phyloP scores from a whole-genome alignment of 2,329 filamentous ascomycete genomes.

The Paracamarosporium sp. region DNA sequence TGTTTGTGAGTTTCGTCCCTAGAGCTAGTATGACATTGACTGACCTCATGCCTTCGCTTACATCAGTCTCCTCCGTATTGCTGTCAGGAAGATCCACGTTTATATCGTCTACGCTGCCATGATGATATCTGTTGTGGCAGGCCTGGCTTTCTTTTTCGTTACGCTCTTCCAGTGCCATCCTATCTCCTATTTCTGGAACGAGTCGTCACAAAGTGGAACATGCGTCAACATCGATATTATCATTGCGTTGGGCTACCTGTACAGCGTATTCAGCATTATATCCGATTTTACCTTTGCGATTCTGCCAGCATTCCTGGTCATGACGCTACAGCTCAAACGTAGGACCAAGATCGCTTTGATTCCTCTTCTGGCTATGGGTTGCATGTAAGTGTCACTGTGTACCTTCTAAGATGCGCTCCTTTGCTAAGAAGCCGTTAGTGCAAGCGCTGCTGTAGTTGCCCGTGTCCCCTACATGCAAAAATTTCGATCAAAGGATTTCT shows the following conservation, averaged over 20 bases:
- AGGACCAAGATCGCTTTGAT: constrained; percentile 58
- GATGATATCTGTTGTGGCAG: constrained; percentile 43
- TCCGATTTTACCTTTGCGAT: constrained; percentile 59
- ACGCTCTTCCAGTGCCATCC: constrained; percentile 60
- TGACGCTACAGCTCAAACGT: constrained; percentile 57
- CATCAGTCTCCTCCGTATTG: constrained; percentile 33
- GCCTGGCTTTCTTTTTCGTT: constrained; percentile 53
- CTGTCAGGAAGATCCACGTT: constrained; percentile 34
- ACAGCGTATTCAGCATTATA: constrained; percentile 55
- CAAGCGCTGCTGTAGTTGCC: constrained; percentile 42
- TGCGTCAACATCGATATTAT: constrained; percentile 53
- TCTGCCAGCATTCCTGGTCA: constrained; percentile 59
- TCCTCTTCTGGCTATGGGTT: constrained; percentile 58
- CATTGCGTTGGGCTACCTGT: constrained; percentile 52
- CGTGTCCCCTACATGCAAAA: constrained; percentile 36
- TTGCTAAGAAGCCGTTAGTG: constrained; percentile 21
- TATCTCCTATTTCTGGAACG: constrained; percentile 57
- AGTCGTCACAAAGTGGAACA: constrained; percentile 42
- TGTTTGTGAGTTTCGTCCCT: constrained; percentile 20
- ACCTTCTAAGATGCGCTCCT: not conserved
- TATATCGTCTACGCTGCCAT: constrained; percentile 50
- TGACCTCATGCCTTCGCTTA: not conserved
- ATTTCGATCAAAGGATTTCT: constrained; percentile 40
- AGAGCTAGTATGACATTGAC: not conserved
- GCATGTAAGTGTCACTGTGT: constrained; percentile 48